Base-by-base conservation (phyloP, 805 yeast genomes). In the Novakomyces olei region DNA sequence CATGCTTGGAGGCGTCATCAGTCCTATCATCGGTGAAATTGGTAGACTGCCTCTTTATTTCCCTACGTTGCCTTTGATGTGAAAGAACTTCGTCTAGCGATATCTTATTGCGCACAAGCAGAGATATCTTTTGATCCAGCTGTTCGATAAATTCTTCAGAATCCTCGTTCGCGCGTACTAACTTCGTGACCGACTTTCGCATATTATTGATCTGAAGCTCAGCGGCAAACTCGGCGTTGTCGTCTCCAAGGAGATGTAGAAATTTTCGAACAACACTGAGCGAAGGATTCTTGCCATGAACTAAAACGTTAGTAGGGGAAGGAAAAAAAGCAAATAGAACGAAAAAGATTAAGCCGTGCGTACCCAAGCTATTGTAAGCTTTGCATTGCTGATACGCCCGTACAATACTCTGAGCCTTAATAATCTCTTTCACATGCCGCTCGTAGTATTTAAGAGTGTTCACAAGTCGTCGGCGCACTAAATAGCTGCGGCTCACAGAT, bases 51-150 rank as follows among this genome's bases (percentile, higher is more conserved):
- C 23, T 19, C 2, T 25, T 20, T 4, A n/a, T 18, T 19, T 36
- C 34, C 19, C 41, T 19, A n/a, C 33, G 24, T 7, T 26, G 18
- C 15, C 25, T 28, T 41, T 62, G 53, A 54, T 61, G 58, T 17
- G 50, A 36, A 15, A 62, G 40, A 5, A 78, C 57, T 39, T 78
- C 88, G 41, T 77, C 88, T 15, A 81, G 50, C 1, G 83, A 63
- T 37, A 80, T 72, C 44, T 74, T 75, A 53, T 77, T 80, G 45
- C 72, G 77, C 41, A 74, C 78, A 27, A 88, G 55, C 28, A 81
- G 55, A 5, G 79, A 74, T 37, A 78, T 65, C 46, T 81, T 81
- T 38, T 75, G 66, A 40, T 80, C 80, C 38, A 81, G 58, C 43
- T 75, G 73, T 38, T 75, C 74, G 36, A 83, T 67, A 37, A 70